Conservation (phyloP, 495 filamentous ascomycete genomes). For the Trichoderma virens region DNA sequence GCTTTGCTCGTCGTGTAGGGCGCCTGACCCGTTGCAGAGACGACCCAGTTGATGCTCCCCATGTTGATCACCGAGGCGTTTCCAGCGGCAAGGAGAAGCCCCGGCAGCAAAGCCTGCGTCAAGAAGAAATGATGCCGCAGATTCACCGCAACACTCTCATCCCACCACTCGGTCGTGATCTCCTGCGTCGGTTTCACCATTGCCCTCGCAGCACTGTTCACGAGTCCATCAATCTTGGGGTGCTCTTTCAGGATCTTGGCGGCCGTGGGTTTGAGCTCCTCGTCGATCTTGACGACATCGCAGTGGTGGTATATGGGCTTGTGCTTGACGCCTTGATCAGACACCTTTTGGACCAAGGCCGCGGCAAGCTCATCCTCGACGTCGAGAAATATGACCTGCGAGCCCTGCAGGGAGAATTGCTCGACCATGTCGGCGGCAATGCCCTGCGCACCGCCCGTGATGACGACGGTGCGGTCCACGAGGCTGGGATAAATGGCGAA, state of each 20-base stretch:
- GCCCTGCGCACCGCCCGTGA: slow-evolving; percentile 35
- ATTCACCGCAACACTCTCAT: slow-evolving; percentile 23
- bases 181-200: slow-evolving; percentile 19
- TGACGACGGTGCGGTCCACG: slow-evolving; percentile 27
- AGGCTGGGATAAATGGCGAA: slow-evolving; percentile 29
- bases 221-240: slow-evolving; percentile 26
- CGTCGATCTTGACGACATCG: slow-evolving; percentile 28
- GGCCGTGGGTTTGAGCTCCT: slow-evolving; percentile 22
- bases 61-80: slow-evolving; percentile 50
- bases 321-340: slow-evolving; percentile 18
- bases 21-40: slow-evolving; percentile 33
- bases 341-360: slow-evolving; percentile 18
- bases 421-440: slow-evolving; percentile 35
- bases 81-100: slow-evolving; percentile 20
- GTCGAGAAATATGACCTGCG: slow-evolving; percentile 34
- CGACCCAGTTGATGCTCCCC: slow-evolving; percentile 43
- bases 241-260: slow-evolving; percentile 22
- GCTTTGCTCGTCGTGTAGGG: slow-evolving; percentile 50
- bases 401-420: slow-evolving; percentile 30
- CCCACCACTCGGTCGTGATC: slow-evolving; percentile 24
- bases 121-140: slow-evolving; percentile 34
- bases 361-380: slow-evolving; percentile 19
- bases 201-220: slow-evolving; percentile 33
- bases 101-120: slow-evolving; percentile 38
- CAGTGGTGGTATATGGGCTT: slow-evolving; percentile 27